Conservation (phyloP, 2,329 filamentous ascomycete species). For the Nothopassalora personata region DNA sequence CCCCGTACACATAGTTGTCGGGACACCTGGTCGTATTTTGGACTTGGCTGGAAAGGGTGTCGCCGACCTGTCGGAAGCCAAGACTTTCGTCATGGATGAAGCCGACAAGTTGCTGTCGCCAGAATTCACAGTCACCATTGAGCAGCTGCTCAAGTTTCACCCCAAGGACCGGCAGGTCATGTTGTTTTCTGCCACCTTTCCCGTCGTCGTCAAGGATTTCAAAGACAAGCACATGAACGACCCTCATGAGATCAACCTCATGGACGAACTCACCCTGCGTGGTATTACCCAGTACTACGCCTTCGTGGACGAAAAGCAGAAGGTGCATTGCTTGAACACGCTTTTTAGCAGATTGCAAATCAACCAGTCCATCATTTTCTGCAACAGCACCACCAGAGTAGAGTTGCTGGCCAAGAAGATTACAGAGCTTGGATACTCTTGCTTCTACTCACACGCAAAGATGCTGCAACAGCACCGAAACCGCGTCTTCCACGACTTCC, state of each 20-base stretch:
- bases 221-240: slow-evolving; percentile 96
- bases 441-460: slow-evolving; percentile 97
- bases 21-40: slow-evolving; percentile 91
- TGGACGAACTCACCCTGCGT: slow-evolving; percentile 96
- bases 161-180: slow-evolving; percentile 98
- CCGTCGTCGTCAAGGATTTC: slow-evolving; percentile 93
- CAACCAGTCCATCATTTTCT: slow-evolving; percentile 99
- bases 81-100: slow-evolving; percentile 99
- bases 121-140: slow-evolving; percentile 96
- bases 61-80: slow-evolving; percentile 89
- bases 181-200: slow-evolving; percentile 98
- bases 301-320: slow-evolving; percentile 98
- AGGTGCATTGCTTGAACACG: slow-evolving; percentile 97
- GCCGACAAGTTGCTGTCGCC: slow-evolving; percentile 95
- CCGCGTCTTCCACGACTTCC: slow-evolving; percentile 98
- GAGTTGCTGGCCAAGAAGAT: slow-evolving; percentile 98
- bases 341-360: slow-evolving; percentile 98
- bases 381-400: slow-evolving; percentile 97
- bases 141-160: slow-evolving; percentile 90
- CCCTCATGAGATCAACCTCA: slow-evolving; percentile 98
- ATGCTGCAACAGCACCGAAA: slow-evolving; percentile 97
- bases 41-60: slow-evolving; percentile 95
- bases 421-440: slow-evolving; percentile 96
- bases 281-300: slow-evolving; percentile 99
- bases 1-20: slow-evolving; percentile 93